Evolutionary conservation across 108 stramenopile genomes (phyloP).

Genomic region (Nitzschia palea): DNA sequence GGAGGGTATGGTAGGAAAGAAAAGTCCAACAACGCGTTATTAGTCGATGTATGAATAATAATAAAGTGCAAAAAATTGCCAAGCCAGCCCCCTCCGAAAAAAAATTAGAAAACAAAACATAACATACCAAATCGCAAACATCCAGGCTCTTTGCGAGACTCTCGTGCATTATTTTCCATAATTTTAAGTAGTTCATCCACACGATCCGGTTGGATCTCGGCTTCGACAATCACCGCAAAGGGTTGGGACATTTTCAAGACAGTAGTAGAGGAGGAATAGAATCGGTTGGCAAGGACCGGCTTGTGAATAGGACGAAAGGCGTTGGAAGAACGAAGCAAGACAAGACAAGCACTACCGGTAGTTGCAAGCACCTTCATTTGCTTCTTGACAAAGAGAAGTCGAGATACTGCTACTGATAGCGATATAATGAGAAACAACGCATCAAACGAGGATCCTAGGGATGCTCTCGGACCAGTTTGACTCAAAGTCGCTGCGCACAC

Average conservation of each 20-base stretch:
- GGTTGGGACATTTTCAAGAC: slow-evolving; percentile 39
- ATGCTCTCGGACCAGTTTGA: no score
- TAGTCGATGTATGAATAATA: not conserved
- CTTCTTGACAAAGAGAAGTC: no score
- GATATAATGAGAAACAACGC: no score
- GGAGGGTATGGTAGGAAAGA: no score
- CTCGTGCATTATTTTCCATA: slow-evolving; percentile 77
- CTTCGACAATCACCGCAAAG: slow-evolving; percentile 77
- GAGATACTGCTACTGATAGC: no score
- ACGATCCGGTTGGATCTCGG: slow-evolving; percentile 72
- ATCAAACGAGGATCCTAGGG: no score
- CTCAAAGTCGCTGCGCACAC: no score
- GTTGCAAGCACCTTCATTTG: slow-evolving; percentile 2
- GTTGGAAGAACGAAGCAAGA: slow-evolving; percentile 9
- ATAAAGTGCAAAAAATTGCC: not conserved
- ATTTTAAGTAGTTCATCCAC: slow-evolving; percentile 82
- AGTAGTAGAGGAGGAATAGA: not conserved
- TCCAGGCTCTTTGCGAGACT: slow-evolving; percentile 76
- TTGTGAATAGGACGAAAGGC: not conserved
- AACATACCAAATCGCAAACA: slow-evolving; percentile 80
- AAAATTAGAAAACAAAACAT: not conserved
- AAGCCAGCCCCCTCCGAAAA: not conserved
- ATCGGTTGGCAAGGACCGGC: not conserved
- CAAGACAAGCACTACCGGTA: slow-evolving; percentile 13
- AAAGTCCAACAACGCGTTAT: slow-evolving; percentile 6